Conservation (phyloP, 768 basidiomycete species). For the Neoboletus subvelutipes region DNA sequence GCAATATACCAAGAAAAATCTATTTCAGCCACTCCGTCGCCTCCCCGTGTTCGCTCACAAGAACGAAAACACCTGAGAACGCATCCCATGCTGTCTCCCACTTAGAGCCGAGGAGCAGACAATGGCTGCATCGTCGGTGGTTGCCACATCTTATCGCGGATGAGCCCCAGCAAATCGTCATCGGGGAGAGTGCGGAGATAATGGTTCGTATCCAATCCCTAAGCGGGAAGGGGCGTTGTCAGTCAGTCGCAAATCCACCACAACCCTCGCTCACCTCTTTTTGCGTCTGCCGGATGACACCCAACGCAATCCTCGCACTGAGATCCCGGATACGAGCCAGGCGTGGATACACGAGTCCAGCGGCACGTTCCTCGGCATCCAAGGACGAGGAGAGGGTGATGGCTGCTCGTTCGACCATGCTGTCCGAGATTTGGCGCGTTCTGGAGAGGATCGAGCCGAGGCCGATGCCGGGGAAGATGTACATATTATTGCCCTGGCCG, state of each 20-base stretch:
- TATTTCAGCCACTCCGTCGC: conserved; percentile 2
- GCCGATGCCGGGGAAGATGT: conserved; percentile 63
- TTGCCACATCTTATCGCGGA: conserved; percentile 58
- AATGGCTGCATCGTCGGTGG: conserved; percentile 28
- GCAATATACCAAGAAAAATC: background rate
- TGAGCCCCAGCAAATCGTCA: conserved; percentile 45
- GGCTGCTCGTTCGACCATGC: conserved; percentile 67
- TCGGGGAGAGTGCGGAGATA: conserved; percentile 50
- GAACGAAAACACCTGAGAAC: background rate
- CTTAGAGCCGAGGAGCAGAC: conserved; percentile 17
- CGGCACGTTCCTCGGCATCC: conserved; percentile 50
- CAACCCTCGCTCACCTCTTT: conserved; percentile 45
- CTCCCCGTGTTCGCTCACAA: background rate
- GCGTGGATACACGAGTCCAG: conserved; percentile 66
- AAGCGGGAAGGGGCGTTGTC: background rate
- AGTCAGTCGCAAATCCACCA: background rate
- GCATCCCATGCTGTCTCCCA: background rate
- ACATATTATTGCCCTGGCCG: conserved; percentile 83
- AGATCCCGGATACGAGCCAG: conserved; percentile 65
- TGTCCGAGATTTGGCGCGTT: conserved; percentile 58
- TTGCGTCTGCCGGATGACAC: conserved; percentile 66
- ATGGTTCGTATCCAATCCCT: conserved; percentile 43
- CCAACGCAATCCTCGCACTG: conserved; percentile 57
- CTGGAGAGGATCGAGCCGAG: conserved; percentile 60
- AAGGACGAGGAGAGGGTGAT: conserved; percentile 60